Evolutionary conservation across 164 flowering plant species (phyloP), one percentile per base, ranked within the genome.

Genomic region (Stephania yunnanensis): DNA sequence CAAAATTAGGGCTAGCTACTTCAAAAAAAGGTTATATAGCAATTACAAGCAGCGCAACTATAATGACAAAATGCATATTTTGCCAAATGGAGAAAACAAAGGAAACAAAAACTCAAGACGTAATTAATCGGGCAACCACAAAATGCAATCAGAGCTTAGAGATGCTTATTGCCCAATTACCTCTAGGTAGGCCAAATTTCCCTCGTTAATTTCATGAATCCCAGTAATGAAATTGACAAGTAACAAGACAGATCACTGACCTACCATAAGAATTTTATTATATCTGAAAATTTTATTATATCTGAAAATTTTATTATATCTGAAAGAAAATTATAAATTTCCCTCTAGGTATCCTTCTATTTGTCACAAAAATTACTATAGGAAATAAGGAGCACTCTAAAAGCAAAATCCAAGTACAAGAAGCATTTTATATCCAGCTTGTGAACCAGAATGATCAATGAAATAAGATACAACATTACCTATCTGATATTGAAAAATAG

Each of bases 381-480:
- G 99, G 98, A 30, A 98, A 89, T 42, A 93, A 75, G 2, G 97
- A 91, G 83, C 98, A 92, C 83, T 95, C 99, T 73, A 95, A 80
- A 36, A 73, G 99, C 98, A 74, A 98, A 92, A 75, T 93, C 93
- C 78, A 95, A 78, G 82, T 93, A 95, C 9, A 98, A 93, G 85
- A 95, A 95, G 74, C 99, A 95, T 84, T 93, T 97, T 84, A 95
- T 88, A 80, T 95, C 99, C 75, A 95, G 89, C 99, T 93, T 92
- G 80, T 93, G 97, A 30, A 95, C 98, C 98, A 92, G 86, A 52
- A 91, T 88, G 52, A 42, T 45, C 61, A 36, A 73, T 22, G 69
- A 30, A 46, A 44, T 44, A 85, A 83, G 86, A 52, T 45, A 58
- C 19, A 4, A 29, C 17, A 17, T 58, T 30, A 70, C 25, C 25